Percentiles rank a stretch among this genome's conserved stretches.
Evolutionary conservation across 106 monocot species (phyloP).

Genomic region (Hemerocallis citrina): DNA sequence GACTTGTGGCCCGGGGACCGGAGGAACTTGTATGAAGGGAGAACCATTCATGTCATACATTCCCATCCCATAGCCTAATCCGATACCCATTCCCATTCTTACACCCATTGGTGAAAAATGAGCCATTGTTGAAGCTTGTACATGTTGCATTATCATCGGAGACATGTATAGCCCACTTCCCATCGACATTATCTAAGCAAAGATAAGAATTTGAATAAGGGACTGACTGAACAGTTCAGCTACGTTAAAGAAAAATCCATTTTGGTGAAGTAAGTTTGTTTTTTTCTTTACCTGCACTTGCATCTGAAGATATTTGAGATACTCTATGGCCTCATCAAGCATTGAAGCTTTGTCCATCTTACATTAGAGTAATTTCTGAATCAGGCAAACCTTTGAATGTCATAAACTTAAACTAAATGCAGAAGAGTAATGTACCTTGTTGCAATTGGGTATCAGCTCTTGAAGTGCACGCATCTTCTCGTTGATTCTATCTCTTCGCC

Average conservation of each 20-base stretch:
- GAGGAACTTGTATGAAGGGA: conserved; percentile 20
- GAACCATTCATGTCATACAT: conserved; percentile 34
- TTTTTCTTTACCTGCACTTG: conserved; percentile 76
- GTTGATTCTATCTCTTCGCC: conserved; percentile 90
- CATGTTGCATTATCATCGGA: conserved; percentile 60
- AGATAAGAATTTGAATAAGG: background rate
- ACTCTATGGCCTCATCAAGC: conserved; percentile 96
- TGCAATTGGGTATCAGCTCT: conserved; percentile 93
- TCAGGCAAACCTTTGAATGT: background rate
- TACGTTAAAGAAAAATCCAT: background rate
- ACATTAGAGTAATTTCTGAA: background rate
- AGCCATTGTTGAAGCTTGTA: conserved; percentile 31
- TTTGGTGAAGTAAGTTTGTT: no score
- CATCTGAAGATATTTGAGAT: conserved; percentile 84
- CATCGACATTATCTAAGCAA: conserved; percentile 74
- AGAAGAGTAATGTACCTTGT: conserved; percentile 43
- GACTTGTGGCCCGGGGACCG: conserved; percentile 26
- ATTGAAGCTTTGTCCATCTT: conserved; percentile 96
- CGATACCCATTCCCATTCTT: conserved; percentile 40
- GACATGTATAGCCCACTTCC: conserved; percentile 61
- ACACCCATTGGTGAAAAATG: conserved; percentile 43
- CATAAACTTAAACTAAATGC: background rate
- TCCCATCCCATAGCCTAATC: conserved; percentile 50
- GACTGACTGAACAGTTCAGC: background rate
- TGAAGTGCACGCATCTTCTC: conserved; percentile 89